phyloP scores from a whole-genome alignment of 257 asterid species.

The Primulina tabacum region DNA sequence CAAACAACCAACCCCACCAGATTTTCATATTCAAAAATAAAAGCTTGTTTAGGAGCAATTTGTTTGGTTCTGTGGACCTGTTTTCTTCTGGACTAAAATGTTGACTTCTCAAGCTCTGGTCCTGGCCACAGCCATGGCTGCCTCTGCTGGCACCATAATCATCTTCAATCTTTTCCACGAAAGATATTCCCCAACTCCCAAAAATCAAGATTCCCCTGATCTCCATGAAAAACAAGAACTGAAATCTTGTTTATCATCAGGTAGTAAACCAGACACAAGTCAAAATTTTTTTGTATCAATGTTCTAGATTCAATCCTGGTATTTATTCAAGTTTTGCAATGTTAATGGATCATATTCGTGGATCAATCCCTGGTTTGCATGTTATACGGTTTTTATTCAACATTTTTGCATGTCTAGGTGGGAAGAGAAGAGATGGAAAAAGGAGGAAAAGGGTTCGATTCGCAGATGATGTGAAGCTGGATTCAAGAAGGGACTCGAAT shows the following conservation, averaged over 20 bases:
- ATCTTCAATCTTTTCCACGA: conserved; percentile 55
- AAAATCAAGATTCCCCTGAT: conserved; percentile 18
- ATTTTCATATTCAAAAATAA: conserved; percentile 6
- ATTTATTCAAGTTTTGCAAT: too few species aligned
- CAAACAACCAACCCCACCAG: conserved; percentile 19
- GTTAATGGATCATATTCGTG: too few species aligned
- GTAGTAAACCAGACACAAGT: conserved; percentile 7
- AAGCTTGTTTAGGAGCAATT: not conserved
- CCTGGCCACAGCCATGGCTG: conserved; percentile 83
- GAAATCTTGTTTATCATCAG: conserved; percentile 66
- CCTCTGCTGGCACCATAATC: conserved; percentile 67
- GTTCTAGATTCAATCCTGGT: too few species aligned
- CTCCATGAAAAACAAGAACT: conserved; percentile 15
- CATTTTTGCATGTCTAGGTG: conserved; percentile 21
- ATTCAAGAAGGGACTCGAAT: conserved; percentile 33
- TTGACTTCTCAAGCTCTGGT: conserved; percentile 63
- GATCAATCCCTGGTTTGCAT: not conserved
- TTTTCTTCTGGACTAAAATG: conserved; percentile 14
- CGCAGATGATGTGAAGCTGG: conserved; percentile 64
- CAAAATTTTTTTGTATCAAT: too few species aligned
- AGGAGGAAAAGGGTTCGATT: conserved; percentile 58
- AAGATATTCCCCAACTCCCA: conserved; percentile 28
- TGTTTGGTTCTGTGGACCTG: not conserved
- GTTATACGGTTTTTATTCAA: not conserved
- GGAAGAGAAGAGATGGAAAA: conserved; percentile 30